These are phyloP conservation scores for Hura crepitans DNA, from an alignment of 441 rosid species.

Conservation along the genomic window DNA sequence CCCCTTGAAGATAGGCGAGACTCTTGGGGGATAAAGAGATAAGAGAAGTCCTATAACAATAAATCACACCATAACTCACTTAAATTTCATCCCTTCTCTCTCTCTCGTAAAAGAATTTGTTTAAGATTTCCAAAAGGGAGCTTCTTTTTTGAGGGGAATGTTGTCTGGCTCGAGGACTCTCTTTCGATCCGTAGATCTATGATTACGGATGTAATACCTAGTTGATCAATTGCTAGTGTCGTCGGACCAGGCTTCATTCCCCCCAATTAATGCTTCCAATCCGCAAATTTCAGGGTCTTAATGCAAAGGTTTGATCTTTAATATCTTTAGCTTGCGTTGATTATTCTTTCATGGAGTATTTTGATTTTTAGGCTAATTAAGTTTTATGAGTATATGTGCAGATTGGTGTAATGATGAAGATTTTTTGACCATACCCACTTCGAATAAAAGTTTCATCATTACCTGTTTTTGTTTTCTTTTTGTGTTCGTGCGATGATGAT, in stretches of 20 bases:
- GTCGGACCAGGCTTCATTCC: conserved; percentile 99
- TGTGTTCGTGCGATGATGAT: conserved; percentile 38
- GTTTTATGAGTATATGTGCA: conserved; percentile 28
- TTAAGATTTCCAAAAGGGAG: conserved; percentile 26
- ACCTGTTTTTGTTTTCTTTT: conserved; percentile 31
- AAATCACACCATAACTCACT: conserved; percentile 4
- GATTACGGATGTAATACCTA: neutral
- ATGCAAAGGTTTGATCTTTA: conserved; percentile 33
- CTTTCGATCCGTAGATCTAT: conserved; percentile 24
- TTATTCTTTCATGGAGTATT: conserved; percentile 17
- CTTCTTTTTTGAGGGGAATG: conserved; percentile 79
- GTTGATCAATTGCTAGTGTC: conserved; percentile 38
- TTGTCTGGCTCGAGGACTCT: conserved; percentile 95
- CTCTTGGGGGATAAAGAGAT: conserved; percentile 52
- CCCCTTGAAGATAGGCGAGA: conserved; percentile 67
- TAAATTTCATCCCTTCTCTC: neutral
- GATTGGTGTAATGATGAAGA: conserved; percentile 77
- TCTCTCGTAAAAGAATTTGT: neutral
- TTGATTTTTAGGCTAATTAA: conserved; percentile 22
- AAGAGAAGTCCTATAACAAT: too few relatives aligned
- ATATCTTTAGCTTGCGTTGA: neutral
- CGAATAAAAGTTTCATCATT: conserved; percentile 52
- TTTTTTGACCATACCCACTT: conserved; percentile 41
- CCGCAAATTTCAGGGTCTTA: conserved; percentile 13
- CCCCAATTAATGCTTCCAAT: conserved; percentile 65